Evolutionary conservation across 1,284 basidiomycete genomes (phyloP).

Genomic region (Sanghuangporus baumii): DNA sequence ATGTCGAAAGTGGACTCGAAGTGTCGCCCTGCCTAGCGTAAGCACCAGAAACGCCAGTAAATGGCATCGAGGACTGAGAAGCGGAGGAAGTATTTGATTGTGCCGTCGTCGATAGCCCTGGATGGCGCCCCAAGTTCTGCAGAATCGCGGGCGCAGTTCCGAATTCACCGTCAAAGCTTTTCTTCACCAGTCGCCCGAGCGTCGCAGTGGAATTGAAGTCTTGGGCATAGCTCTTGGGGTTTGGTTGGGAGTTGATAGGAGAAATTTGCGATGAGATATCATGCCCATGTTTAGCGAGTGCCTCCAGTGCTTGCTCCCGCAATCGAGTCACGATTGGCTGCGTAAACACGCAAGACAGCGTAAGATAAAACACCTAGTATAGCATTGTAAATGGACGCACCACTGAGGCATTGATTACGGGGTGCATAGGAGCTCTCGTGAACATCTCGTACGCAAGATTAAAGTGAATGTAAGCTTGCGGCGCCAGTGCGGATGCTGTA

Average conservation of each 20-base stretch:
- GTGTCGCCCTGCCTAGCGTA: no score
- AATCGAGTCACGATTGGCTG: slow-evolving; percentile 8
- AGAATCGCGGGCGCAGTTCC: background rate
- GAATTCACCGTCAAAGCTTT: background rate
- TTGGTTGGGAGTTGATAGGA: background rate
- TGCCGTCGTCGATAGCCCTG: no score
- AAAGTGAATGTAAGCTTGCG: slow-evolving; percentile 19
- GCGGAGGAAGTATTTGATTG: background rate
- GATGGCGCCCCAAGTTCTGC: background rate
- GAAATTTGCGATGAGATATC: background rate
- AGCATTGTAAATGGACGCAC: background rate
- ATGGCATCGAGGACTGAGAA: no score
- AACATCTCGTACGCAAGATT: slow-evolving; percentile 19
- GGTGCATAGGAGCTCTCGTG: slow-evolving; percentile 17
- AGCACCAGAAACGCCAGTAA: no score
- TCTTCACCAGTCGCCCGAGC: background rate
- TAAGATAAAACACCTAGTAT: background rate
- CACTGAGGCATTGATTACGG: background rate
- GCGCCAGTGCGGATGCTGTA: slow-evolving; percentile 15
- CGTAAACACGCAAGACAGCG: background rate
- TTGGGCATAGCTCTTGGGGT: background rate
- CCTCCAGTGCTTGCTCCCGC: slow-evolving; percentile 7
- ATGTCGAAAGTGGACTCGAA: no score
- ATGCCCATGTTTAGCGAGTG: slow-evolving; percentile 2
- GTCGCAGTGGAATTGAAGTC: background rate